phyloP scores from a whole-genome alignment of 1,139 yeast species.

The Nadsonia starkeyi-henricii region DNA sequence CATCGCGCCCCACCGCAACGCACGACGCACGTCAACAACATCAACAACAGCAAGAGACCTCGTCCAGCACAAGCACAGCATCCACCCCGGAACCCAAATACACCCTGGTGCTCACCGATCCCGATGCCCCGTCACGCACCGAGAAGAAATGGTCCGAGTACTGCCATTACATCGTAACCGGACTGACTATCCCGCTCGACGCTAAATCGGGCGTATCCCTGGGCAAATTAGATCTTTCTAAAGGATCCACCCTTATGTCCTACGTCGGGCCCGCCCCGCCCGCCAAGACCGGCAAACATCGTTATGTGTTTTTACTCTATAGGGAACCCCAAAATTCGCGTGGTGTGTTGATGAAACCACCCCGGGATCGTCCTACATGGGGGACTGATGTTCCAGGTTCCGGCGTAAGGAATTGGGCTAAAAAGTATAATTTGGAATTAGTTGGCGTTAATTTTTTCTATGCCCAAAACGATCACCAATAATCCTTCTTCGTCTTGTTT shows the following conservation, averaged over 20 bases:
- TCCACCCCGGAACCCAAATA: conserved; percentile 35
- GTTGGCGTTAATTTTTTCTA: conserved; percentile 69
- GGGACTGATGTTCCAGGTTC: conserved; percentile 66
- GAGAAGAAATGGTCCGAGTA: conserved; percentile 85
- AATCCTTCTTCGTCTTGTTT: conserved; percentile 1
- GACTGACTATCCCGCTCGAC: conserved; percentile 39
- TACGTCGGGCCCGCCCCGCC: conserved; percentile 84
- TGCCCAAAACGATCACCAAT: conserved; percentile 47
- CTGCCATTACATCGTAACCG: conserved; percentile 62
- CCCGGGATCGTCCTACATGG: conserved; percentile 69
- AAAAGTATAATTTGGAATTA: conserved; percentile 46
- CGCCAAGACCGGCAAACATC: conserved; percentile 64
- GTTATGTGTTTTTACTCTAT: conserved; percentile 63
- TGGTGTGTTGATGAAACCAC: conserved; percentile 15
- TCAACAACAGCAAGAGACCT: no score
- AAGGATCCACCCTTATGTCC: conserved; percentile 25
- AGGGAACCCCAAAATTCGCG: conserved; percentile 36
- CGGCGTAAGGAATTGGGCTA: conserved; percentile 68
- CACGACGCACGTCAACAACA: no score
- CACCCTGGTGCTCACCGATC: conserved; percentile 73
- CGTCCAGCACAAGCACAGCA: not conserved
- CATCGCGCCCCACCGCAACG: no score
- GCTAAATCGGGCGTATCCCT: conserved; percentile 22
- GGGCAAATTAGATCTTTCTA: conserved; percentile 18
- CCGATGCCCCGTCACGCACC: conserved; percentile 77